Percentiles rank a stretch among this genome's conserved stretches.
These are phyloP conservation scores for Hortiboletus campestris DNA, from an alignment of 768 basidiomycete genomes.

Conservation along the genomic window DNA sequence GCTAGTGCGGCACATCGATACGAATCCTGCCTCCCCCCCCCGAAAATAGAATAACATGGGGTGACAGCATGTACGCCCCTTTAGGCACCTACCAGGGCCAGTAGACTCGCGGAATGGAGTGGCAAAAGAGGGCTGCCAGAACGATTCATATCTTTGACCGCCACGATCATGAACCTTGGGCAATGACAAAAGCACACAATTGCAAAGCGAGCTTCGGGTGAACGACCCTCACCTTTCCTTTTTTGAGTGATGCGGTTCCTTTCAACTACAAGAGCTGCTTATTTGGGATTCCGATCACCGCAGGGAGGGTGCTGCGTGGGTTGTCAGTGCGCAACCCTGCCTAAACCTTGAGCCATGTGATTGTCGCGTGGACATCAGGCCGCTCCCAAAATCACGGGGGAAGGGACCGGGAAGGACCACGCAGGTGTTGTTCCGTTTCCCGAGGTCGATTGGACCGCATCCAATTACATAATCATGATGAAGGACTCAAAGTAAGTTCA, in stretches of 20 bases:
- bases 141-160: neutral
- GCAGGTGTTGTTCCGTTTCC: too few species aligned
- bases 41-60: neutral
- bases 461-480: conserved; percentile 7
- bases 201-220: neutral
- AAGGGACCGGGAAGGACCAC: too few species aligned
- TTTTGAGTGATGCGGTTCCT: neutral
- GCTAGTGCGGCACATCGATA: neutral
- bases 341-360: conserved; percentile 9
- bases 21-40: neutral
- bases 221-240: neutral
- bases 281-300: conserved; percentile 13
- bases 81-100: conserved; percentile 6
- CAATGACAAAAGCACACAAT: neutral
- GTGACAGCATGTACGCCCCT: neutral
- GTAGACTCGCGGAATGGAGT: conserved; percentile 1
- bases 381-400: neutral
- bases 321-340: neutral
- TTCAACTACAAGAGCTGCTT: conserved; percentile 11
- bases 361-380: conserved; percentile 5
- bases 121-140: neutral
- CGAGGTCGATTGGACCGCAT: too few species aligned
- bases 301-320: neutral
- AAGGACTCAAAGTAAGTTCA: too few species aligned
- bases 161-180: conserved; percentile 2